phyloP scores from a whole-genome alignment of 2,329 filamentous ascomycete species.

The Paraphoma chrysanthemicola region DNA sequence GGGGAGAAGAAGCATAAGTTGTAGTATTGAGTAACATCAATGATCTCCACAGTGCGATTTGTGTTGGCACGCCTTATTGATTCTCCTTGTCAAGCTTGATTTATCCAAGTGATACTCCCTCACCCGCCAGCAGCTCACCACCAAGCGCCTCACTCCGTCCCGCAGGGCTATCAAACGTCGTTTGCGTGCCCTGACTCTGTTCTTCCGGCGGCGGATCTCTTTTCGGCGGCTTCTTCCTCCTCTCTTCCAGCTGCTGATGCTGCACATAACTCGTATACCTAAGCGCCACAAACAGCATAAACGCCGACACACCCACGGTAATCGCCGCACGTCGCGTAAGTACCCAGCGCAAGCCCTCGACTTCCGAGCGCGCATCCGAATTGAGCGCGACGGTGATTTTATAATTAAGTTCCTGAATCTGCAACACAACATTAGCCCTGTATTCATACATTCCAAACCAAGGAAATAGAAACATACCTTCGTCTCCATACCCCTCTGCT shows the following conservation, averaged over 20 bases:
- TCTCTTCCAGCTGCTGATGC: conserved; percentile 49
- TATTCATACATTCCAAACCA: background rate
- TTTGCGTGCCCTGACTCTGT: conserved; percentile 6
- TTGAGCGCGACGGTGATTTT: conserved; percentile 91
- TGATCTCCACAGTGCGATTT: no score
- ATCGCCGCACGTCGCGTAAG: conserved; percentile 69
- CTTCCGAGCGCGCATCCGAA: conserved; percentile 88
- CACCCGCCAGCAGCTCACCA: conserved; percentile 39
- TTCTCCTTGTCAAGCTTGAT: background rate
- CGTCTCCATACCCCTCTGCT: conserved; percentile 84
- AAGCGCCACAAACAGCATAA: conserved; percentile 53
- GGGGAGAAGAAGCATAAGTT: conserved; percentile 96
- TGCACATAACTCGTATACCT: conserved; percentile 49
- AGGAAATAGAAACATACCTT: conserved; percentile 58
- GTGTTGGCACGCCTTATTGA: no score
- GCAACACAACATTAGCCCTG: conserved; percentile 17
- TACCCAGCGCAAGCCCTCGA: conserved; percentile 91
- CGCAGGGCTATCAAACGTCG: conserved; percentile 1
- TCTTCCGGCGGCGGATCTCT: conserved; percentile 21
- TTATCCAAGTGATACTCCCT: conserved; percentile 44
- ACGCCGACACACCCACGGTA: conserved; percentile 59
- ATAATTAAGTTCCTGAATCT: conserved; percentile 95
- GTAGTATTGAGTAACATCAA: conserved; percentile 48
- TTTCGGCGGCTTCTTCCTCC: conserved; percentile 41
- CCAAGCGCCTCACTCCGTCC: conserved; percentile 31